Percentiles rank a stretch among this genome's conserved stretches.
These are phyloP conservation scores for Neurospora sp. DNA, from an alignment of 2,329 filamentous ascomycete genomes.

Conservation along the genomic window DNA sequence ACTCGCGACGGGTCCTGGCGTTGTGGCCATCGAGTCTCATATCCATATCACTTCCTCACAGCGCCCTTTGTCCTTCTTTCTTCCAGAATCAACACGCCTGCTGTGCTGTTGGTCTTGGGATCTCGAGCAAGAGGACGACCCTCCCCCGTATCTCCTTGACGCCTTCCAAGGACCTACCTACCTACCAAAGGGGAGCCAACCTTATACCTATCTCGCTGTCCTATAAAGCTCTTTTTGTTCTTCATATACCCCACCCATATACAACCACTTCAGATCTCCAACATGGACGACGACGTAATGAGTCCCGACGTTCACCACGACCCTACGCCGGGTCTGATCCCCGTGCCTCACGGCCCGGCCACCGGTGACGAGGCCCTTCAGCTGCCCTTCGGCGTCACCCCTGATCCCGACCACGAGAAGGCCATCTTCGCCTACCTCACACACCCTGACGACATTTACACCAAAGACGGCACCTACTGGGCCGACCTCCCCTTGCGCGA, in stretches of 20 bases:
- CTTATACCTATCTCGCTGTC: neutral
- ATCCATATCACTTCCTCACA: neutral
- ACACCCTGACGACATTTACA: slow-evolving; percentile 82
- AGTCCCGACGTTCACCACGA: slow-evolving; percentile 31
- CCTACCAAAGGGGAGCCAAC: neutral
- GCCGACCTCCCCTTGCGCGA: slow-evolving; percentile 67
- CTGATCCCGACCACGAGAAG: slow-evolving; percentile 36
- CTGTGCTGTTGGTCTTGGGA: neutral
- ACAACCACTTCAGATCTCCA: slow-evolving; percentile 8
- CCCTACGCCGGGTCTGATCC: slow-evolving; percentile 39
- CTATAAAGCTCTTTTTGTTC: neutral
- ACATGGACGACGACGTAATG: slow-evolving; percentile 24
- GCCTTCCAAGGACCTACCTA: neutral
- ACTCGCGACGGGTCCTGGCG: neutral
- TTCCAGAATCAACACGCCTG: neutral
- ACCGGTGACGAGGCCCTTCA: slow-evolving; percentile 40
- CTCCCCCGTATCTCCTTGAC: neutral
- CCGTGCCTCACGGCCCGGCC: slow-evolving; percentile 42
- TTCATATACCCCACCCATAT: neutral
- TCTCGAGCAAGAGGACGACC: neutral
- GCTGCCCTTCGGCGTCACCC: slow-evolving; percentile 28
- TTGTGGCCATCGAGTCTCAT: neutral
- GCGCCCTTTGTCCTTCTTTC: neutral
- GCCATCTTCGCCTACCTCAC: slow-evolving; percentile 68
- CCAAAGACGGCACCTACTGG: slow-evolving; percentile 78